A percentile compares a stretch with the other conserved stretches of the same genome.
Evolutionary conservation across 1,284 basidiomycete species (phyloP).

Genomic region (Boletus smithii): DNA sequence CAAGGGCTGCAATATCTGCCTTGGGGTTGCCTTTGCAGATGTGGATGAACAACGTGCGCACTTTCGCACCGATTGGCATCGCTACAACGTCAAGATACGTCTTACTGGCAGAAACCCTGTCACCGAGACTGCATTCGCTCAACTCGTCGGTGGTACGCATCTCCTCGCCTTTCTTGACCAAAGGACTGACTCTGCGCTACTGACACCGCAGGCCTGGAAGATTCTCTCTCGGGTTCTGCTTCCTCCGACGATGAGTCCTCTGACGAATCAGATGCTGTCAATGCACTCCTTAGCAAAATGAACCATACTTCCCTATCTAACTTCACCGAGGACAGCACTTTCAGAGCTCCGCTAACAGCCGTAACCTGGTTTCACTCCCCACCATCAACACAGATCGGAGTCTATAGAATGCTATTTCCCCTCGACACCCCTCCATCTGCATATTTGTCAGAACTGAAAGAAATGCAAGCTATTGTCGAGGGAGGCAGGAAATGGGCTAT

Average conservation of each 20-base stretch:
- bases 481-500: slow-evolving; percentile 84
- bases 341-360: slow-evolving; percentile 63
- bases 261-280: slow-evolving; percentile 63
- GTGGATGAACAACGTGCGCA: slow-evolving; percentile 84
- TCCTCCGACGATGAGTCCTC: slow-evolving; percentile 56
- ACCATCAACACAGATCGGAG: slow-evolving; percentile 80
- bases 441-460: slow-evolving; percentile 58
- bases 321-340: slow-evolving; percentile 41
- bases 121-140: slow-evolving; percentile 67
- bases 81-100: slow-evolving; percentile 90
- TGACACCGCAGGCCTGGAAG: slow-evolving; percentile 62
- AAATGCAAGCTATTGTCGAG: slow-evolving; percentile 61
- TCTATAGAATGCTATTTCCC: slow-evolving; percentile 79
- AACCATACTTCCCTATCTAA: slow-evolving; percentile 46
- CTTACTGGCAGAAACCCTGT: slow-evolving; percentile 61
- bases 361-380: slow-evolving; percentile 88
- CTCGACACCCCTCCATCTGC: slow-evolving; percentile 39
- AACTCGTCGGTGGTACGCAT: slow-evolving; percentile 71
- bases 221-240: slow-evolving; percentile 86
- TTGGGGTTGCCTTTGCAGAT: slow-evolving; percentile 65
- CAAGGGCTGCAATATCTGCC: slow-evolving; percentile 75
- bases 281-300: slow-evolving; percentile 63
- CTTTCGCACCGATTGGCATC: slow-evolving; percentile 96
- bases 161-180: neutral
- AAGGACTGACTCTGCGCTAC: neutral